Evolutionary conservation across 345 rosid species (phyloP).

Genomic region (Carallia brachiata): DNA sequence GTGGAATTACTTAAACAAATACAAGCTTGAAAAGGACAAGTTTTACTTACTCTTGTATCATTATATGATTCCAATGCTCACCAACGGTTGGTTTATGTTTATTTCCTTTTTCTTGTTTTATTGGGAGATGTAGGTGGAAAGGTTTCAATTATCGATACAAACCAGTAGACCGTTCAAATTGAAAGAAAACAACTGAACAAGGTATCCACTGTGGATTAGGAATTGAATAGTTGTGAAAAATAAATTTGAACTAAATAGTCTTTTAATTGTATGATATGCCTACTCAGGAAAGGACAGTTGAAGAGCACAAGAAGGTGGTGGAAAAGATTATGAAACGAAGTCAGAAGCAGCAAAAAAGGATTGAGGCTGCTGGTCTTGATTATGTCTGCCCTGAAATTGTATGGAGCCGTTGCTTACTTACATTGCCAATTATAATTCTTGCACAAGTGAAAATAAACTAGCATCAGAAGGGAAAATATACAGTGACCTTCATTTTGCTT

Average conservation of each 20-base stretch:
- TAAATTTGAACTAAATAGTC: not conserved
- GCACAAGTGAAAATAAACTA: not conserved
- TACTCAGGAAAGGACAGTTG: slow-evolving; percentile 77
- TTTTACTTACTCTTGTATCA: no score
- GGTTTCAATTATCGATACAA: slow-evolving; percentile 54
- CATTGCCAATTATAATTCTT: not conserved
- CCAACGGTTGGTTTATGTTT: not conserved
- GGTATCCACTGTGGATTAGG: slow-evolving; percentile 34
- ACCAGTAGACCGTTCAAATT: slow-evolving; percentile 60
- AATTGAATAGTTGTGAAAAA: not conserved
- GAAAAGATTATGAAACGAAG: slow-evolving; percentile 62
- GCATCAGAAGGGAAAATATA: not conserved
- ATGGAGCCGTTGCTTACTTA: slow-evolving; percentile 33
- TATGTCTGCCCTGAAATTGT: slow-evolving; percentile 88
- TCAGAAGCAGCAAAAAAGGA: slow-evolving; percentile 59
- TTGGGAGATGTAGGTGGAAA: slow-evolving; percentile 60
- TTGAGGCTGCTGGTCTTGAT: slow-evolving; percentile 77
- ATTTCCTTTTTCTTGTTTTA: not conserved
- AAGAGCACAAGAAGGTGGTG: slow-evolving; percentile 71
- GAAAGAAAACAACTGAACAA: slow-evolving; percentile 63
- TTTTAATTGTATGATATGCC: not conserved
- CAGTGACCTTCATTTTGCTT: not conserved
- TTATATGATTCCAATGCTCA: not conserved
- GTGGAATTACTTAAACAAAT: no score
- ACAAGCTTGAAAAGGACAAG: no score